phyloP scores from a whole-genome alignment of 1,139 yeast species.

The Geotrichum fermentans region DNA sequence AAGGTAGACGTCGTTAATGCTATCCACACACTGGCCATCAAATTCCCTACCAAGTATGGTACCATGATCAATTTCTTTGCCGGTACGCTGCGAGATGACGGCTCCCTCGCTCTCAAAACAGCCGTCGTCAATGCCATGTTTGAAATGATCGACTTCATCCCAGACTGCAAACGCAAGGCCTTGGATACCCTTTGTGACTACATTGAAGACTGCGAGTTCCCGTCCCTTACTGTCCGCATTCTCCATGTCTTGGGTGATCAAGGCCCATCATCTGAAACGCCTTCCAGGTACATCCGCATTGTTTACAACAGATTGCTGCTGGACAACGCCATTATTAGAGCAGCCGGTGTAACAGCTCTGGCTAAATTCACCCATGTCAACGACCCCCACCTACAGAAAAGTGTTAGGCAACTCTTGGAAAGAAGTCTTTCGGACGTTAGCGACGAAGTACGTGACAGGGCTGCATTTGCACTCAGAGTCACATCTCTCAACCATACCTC shows the following conservation, averaged over 20 bases:
- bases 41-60: conserved; percentile 87
- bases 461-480: conserved; percentile 75
- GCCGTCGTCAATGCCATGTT: conserved; percentile 87
- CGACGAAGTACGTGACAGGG: conserved; percentile 98
- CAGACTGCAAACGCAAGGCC: conserved; percentile 77
- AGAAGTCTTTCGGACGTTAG: conserved; percentile 86
- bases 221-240: conserved; percentile 86
- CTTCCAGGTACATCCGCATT: conserved; percentile 89
- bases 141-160: conserved; percentile 82
- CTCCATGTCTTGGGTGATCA: conserved; percentile 88
- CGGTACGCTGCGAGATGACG: conserved; percentile 84
- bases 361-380: conserved; percentile 85
- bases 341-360: conserved; percentile 90
- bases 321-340: conserved; percentile 90
- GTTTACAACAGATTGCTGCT: conserved; percentile 93
- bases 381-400: conserved; percentile 60
- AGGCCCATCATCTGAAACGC: conserved; percentile 83
- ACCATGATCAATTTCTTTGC: conserved; percentile 77
- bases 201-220: conserved; percentile 95
- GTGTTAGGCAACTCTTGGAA: conserved; percentile 67
- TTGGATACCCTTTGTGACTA: conserved; percentile 89
- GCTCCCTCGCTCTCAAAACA: conserved; percentile 75
- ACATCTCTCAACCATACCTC: conserved; percentile 45
- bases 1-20: conserved; percentile 93
- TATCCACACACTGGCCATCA: conserved; percentile 81